These are phyloP conservation scores for Lactuca sativa DNA, from an alignment of 129 eudicot genomes.

Conservation along the genomic window DNA sequence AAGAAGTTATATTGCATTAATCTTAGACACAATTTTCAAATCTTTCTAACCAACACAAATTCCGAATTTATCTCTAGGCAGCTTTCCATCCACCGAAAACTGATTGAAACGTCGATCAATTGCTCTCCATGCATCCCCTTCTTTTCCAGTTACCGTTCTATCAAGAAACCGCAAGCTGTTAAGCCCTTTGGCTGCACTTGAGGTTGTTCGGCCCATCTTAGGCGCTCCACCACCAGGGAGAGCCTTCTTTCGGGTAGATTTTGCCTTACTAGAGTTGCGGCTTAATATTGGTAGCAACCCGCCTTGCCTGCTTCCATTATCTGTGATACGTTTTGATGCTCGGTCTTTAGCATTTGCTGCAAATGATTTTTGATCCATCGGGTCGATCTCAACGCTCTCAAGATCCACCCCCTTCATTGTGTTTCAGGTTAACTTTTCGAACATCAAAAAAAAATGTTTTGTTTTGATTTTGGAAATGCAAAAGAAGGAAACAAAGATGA, in stretches of 20 bases:
- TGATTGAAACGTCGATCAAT: constrained; percentile 71
- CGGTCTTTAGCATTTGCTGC: constrained; percentile 11
- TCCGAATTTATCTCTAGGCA: constrained; percentile 80
- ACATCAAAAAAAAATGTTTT: constrained; percentile 3
- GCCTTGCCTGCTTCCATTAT: constrained; percentile 22
- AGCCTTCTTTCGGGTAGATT: constrained; percentile 35
- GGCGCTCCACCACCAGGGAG: constrained; percentile 33
- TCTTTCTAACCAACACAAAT: constrained; percentile 64
- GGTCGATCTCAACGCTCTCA: constrained; percentile 52
- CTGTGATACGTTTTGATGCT: constrained; percentile 22
- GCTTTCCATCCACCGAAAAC: constrained; percentile 55
- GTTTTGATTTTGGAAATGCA: constrained; percentile 27
- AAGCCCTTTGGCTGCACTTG: constrained; percentile 75
- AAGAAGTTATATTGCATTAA: constrained; percentile 9
- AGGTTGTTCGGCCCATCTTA: constrained; percentile 54
- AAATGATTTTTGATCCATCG: constrained; percentile 17
- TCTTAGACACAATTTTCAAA: constrained; percentile 4
- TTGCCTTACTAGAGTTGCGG: constrained; percentile 34
- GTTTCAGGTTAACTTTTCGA: constrained; percentile 1
- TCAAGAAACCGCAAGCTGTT: constrained; percentile 83
- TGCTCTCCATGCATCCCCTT: constrained; percentile 78
- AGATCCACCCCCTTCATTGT: constrained; percentile 45
- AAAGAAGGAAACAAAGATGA: constrained; percentile 28
- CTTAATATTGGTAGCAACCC: constrained; percentile 32
- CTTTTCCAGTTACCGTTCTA: constrained; percentile 64